Evolutionary conservation across 1,139 yeast genomes (phyloP), one percentile per base, ranked within the genome.

Genomic region (Protomyces inouyei): DNA sequence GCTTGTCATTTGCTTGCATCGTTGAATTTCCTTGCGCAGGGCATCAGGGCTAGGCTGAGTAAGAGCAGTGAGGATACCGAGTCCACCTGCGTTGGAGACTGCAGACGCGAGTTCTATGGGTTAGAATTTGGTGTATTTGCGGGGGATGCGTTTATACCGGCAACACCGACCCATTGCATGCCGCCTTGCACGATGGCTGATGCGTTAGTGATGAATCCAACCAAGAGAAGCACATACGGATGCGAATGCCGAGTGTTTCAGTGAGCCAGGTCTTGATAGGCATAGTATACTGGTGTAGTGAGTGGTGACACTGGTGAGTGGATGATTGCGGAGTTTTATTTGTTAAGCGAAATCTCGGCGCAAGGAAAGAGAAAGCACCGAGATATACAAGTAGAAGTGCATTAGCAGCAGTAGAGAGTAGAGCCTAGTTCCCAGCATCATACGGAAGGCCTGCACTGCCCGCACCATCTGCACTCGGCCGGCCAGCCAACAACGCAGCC

Each of bases 11-110:
- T 46, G 54, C 40, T 52, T 25, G 37, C 64, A 60, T 9, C 64
- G 59, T 28, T 52, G 35, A n/a, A 52, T 55, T 70, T 75, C 77
- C 23, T 65, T 60, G 43, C 75, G 66, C 53, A 75, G 70, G 5
- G 71, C 73, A 63, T 75, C 77, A 9, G 77, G 77, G 36, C 71
- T 60, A 3, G 73, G 72, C 61, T 71, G 73, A 2, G 75, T 72
- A 61, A 75, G 72, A 0, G 77, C 77, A 8, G 76, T 74, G 54
- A 75, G 65, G 55, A 74, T 74, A 12, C 76, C 77, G 10, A 75
- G 70, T 10, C 74, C 77, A 6, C 77, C 77, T 3, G 77, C 77
- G 55, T 75, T 73, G 45, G 76, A 74, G 18, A 75, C 77, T 1
- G 77, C 77, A 23, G 76, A 69, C 5, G 74, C 76, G 25, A 75